Evolutionary conservation across 495 filamentous ascomycete species (phyloP).

Genomic region (Letharia columbiana): DNA sequence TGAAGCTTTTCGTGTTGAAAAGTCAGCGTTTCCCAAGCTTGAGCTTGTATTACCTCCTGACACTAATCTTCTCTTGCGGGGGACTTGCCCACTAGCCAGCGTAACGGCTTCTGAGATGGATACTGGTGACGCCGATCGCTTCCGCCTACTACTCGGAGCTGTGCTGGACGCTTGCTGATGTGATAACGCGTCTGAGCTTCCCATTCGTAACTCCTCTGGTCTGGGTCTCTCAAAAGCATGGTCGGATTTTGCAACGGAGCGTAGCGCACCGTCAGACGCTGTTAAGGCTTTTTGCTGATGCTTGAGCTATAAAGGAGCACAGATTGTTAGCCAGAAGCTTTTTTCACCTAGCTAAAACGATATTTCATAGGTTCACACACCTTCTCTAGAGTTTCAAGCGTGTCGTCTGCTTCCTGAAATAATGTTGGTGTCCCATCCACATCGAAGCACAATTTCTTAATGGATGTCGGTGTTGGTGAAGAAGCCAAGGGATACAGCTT

Average conservation of each 20-base stretch:
- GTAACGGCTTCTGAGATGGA: constrained; percentile 49
- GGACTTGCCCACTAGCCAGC: constrained; percentile 15
- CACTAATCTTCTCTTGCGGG: constrained; percentile 22
- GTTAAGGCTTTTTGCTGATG: constrained; percentile 43
- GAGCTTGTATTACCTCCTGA: constrained; percentile 6
- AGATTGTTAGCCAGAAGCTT: constrained; percentile 20
- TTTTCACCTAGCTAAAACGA: not conserved
- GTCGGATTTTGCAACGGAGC: constrained; percentile 35
- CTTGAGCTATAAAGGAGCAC: constrained; percentile 34
- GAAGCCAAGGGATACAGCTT: constrained; percentile 84
- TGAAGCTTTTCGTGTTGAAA: constrained; percentile 6
- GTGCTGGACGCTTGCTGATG: constrained; percentile 3
- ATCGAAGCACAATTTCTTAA: constrained; percentile 67
- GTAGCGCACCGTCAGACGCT: constrained; percentile 48
- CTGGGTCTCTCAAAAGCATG: constrained; percentile 24
- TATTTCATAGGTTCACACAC: constrained; percentile 38
- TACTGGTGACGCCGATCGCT: constrained; percentile 48
- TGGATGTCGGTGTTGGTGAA: constrained; percentile 64
- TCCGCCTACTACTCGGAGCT: constrained; percentile 12
- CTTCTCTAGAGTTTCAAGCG: constrained; percentile 44
- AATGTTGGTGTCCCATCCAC: constrained; percentile 55
- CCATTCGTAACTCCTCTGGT: constrained; percentile 4
- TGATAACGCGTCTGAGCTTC: not conserved
- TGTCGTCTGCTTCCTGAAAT: constrained; percentile 60
- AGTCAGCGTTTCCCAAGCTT: constrained; percentile 4